These are phyloP conservation scores for Sanguinoderma infundibulare DNA, from an alignment of 1,284 basidiomycete species.

Conservation along the genomic window DNA sequence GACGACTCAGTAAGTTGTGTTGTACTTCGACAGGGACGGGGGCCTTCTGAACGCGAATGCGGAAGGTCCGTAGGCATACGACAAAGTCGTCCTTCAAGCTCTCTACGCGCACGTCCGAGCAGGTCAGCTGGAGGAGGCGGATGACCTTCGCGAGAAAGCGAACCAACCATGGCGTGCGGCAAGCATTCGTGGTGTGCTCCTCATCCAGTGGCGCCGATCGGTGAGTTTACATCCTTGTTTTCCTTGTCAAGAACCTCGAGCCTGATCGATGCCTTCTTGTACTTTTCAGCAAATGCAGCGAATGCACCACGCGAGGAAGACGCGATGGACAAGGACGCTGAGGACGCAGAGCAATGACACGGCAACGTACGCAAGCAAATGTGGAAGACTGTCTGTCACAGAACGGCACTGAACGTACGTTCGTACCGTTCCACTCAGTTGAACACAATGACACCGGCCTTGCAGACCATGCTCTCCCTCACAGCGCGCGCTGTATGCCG, in stretches of 20 bases:
- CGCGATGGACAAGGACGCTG: slow-evolving; percentile 50
- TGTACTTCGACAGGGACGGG: no score
- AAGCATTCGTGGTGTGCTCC: slow-evolving; percentile 76
- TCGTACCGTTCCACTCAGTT: slow-evolving; percentile 2
- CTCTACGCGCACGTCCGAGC: slow-evolving; percentile 82
- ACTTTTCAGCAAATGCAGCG: slow-evolving; percentile 38
- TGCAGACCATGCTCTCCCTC: slow-evolving; percentile 68
- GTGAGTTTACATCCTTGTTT: slow-evolving; percentile 40
- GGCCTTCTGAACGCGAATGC: no score
- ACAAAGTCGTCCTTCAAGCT: slow-evolving; percentile 75
- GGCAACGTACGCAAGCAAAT: slow-evolving; percentile 78
- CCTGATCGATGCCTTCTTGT: no score
- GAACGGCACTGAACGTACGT: slow-evolving; percentile 78
- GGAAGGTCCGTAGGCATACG: slow-evolving; percentile 61
- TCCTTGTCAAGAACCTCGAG: background rate
- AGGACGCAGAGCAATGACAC: slow-evolving; percentile 53
- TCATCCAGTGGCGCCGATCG: slow-evolving; percentile 77
- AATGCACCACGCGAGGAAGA: slow-evolving; percentile 56
- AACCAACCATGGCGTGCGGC: slow-evolving; percentile 94
- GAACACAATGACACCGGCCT: background rate
- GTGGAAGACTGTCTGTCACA: slow-evolving; percentile 87
- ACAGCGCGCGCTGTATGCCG: slow-evolving; percentile 87
- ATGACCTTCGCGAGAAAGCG: slow-evolving; percentile 82
- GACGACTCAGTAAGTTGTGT: slow-evolving; percentile 79
- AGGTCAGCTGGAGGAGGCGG: slow-evolving; percentile 82